Base-by-base conservation (phyloP, 257 asterid species). In the Scutellaria baicalensis region DNA sequence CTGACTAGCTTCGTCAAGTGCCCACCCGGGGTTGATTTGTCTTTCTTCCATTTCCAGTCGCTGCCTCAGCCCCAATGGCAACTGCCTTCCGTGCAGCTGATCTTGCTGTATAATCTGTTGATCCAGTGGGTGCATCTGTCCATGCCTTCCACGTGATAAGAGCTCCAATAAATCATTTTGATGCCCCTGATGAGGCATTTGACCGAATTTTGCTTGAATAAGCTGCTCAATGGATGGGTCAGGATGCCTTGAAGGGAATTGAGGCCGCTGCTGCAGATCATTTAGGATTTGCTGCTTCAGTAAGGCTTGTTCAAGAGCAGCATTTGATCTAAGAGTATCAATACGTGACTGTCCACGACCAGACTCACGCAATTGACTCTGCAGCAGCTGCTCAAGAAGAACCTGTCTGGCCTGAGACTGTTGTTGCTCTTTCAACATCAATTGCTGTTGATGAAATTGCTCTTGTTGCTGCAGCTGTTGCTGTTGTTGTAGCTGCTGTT, bases 151-250 rank as follows among this genome's bases (percentile, higher is more conserved):
- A 35, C 76, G 92, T 6, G 92, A 78, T 60, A 89, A 74, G 75
- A 84, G 83, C 78, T 89, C 97, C 80, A 93, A n/a, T 27, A 91
- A 54, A 82, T 89, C 96, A 83, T 74, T 86, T 66, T 79, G 91
- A 61, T 82, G 91, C 58, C 75, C 84, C 59, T 87, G 95, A 64
- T 83, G 87, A 17, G 92, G 80, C 64, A 84, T 67, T 78, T 84
- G 93, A 78, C 96, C 97, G 80, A 75, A 85, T 55, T 86, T 89
- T 40, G 95, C 83, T 77, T 91, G 97, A 57, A 91, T 71, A 33
- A 86, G 84, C 79, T 89, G 99, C 81, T 94, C 97, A 69, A 94
- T 73, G 68, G 97, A 79, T 57, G 89, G 84, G 66, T 89, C 97
- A 35, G 88, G 69, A 73, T 86, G 93, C 80, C 97, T 83, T 4